These are phyloP conservation scores for Chytridiales sp. DNA, from an alignment of 371 early-diverging fungal genomes.

Conservation along the genomic window DNA sequence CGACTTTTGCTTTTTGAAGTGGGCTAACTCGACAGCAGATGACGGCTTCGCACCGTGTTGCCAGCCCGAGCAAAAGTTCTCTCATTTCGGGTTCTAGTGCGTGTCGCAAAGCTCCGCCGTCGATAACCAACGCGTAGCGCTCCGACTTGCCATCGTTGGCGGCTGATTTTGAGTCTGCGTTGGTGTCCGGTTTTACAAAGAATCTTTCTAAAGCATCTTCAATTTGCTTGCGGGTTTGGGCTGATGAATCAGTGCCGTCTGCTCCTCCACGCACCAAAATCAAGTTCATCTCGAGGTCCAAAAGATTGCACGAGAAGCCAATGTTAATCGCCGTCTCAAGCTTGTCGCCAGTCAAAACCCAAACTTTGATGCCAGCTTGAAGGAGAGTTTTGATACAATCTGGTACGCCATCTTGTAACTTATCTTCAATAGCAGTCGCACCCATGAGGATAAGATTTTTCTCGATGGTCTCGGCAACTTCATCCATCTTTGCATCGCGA, in stretches of 20 bases:
- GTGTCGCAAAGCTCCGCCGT: conserved; percentile 82
- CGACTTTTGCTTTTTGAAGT: conserved; percentile 98
- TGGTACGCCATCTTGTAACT: conserved; percentile 90
- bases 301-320: conserved; percentile 84
- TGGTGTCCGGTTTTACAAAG: conserved; percentile 45
- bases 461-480: conserved; percentile 76
- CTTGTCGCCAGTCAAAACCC: conserved; percentile 99
- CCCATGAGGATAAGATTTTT: conserved; percentile 77
- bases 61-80: conserved; percentile 64
- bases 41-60: conserved; percentile 80
- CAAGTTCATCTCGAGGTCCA: conserved; percentile 66
- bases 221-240: conserved; percentile 57
- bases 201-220: conserved; percentile 56
- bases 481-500: conserved; percentile 70
- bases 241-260: conserved; percentile 2
- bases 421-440: conserved; percentile 97
- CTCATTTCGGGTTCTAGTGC: conserved; percentile 61
- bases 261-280: conserved; percentile 62
- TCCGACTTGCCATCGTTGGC: conserved; percentile 62
- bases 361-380: conserved; percentile 92
- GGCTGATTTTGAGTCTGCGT: too few species aligned
- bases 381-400: conserved; percentile 85
- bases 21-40: conserved; percentile 99
- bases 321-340: conserved; percentile 98
- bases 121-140: conserved; percentile 79